Percentiles rank a stretch among this genome's conserved stretches.
phyloP scores from a whole-genome alignment of 306 rosid genomes.

The Delonix regia region DNA sequence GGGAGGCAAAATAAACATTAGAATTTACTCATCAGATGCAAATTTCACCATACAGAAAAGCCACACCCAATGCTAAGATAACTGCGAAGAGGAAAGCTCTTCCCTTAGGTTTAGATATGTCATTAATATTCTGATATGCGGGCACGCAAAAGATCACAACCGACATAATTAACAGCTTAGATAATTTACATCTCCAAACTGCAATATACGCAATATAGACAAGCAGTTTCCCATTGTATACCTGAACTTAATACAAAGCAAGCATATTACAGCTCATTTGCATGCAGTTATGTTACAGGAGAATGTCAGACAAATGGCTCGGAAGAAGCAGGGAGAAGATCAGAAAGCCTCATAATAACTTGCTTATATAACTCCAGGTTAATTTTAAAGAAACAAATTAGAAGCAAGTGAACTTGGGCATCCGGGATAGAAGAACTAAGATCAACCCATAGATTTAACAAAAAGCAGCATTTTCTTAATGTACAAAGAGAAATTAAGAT shows the following conservation, averaged over 20 bases:
- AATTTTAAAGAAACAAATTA: background rate
- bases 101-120: background rate
- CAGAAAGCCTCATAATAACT: background rate
- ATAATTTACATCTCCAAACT: background rate
- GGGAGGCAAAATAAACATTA: background rate
- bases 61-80: background rate
- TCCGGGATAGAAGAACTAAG: background rate
- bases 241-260: background rate
- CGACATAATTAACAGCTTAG: background rate
- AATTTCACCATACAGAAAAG: background rate
- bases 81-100: background rate
- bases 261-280: background rate
- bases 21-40: background rate
- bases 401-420: background rate
- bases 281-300: background rate
- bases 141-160: background rate
- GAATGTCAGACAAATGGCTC: background rate
- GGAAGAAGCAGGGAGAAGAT: background rate
- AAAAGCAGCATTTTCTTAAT: constrained; percentile 2
- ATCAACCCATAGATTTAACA: background rate
- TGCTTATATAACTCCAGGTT: background rate
- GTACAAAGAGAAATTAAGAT: background rate
- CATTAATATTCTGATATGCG: background rate
- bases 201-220: background rate
- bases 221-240: background rate